Evolutionary conservation across 371 early-diverging fungal genomes (phyloP), one percentile per base, ranked within the genome.

Genomic region (Lichtheimia corymbifera): DNA sequence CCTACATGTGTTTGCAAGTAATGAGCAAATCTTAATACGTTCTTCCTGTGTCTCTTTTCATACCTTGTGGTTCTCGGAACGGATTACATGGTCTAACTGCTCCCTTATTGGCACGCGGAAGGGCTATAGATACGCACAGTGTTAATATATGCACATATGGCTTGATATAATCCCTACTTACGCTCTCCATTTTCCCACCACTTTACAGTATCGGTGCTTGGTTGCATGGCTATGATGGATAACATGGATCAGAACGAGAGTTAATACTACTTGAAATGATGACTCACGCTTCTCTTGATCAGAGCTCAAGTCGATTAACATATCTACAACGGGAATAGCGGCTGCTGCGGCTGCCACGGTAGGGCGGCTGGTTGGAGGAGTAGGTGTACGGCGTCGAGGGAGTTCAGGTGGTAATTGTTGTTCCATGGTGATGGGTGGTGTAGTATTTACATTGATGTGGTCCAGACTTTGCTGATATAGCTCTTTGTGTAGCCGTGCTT

Each of bases 121-220:
- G 50, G 22, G 63, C 63, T 63, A 51, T 27, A 18, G 1, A 30
- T n/a, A n/a, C n/a, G n/a, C 2, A 25, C 1, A 50, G 13, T 0
- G n/a, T 44, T 30, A 62, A 30, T 41, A 17, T 5, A 59, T 2
- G 5, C 25, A 27, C 12, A 18, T 1, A 55, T 27, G 2, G 22
- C 22, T 22, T 22, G 20, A 24, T 43, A 25, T 14, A 7, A 25
- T 55, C 4, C 3, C 22, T 4, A 63, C 56, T 51, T 56, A 62
- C 59, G 67, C 20, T 61, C 58, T 14, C 71, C 74, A 41, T 71
- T 68, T 56, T 80, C 80, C 80, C 80, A 80, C 80, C 80, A 80
- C 54, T 73, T 74, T 12, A 50, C 62, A 11, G 54, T 53, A 30
- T 74, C 71, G 9, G 80, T 61, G 35, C 80, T 80, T 52, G 80